Percentiles rank a stretch among this genome's conserved stretches.
These are phyloP conservation scores for Nitzschia sp. DNA, from an alignment of 108 stramenopile genomes.

Conservation along the genomic window DNA sequence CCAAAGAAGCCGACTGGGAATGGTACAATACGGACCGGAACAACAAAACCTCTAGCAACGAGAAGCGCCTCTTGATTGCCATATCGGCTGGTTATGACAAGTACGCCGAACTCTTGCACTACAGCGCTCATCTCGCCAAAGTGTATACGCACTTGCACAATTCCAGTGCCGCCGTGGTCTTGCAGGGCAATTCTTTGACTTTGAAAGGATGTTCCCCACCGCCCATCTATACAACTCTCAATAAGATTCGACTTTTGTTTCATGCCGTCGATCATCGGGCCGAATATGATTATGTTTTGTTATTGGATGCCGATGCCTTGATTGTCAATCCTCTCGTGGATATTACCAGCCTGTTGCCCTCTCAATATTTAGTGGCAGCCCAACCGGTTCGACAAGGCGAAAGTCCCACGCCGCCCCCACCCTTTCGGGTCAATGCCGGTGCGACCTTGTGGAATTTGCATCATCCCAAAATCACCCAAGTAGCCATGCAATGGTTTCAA, in stretches of 20 bases:
- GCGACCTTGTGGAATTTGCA: conserved; percentile 33
- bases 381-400: conserved; percentile 8
- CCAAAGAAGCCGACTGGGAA: conserved; percentile 25
- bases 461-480: conserved; percentile 12
- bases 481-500: conserved; percentile 34
- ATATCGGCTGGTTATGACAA: conserved; percentile 22
- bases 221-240: conserved; percentile 6
- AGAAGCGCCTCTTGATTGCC: conserved; percentile 15
- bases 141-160: conserved; percentile 18
- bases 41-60: neutral
- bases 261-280: conserved; percentile 21
- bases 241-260: conserved; percentile 33
- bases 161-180: conserved; percentile 16
- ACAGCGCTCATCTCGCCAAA: conserved; percentile 20
- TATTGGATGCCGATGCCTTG: conserved; percentile 34
- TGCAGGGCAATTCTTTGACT: conserved; percentile 33
- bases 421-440: conserved; percentile 10
- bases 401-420: neutral
- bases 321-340: conserved; percentile 19
- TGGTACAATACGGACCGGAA: conserved; percentile 17
- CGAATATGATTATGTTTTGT: conserved; percentile 20
- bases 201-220: conserved; percentile 24
- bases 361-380: neutral
- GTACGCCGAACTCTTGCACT: conserved; percentile 12
- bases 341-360: conserved; percentile 3